Conservation (phyloP, 768 basidiomycete genomes). For the Termitomyces sp. region DNA sequence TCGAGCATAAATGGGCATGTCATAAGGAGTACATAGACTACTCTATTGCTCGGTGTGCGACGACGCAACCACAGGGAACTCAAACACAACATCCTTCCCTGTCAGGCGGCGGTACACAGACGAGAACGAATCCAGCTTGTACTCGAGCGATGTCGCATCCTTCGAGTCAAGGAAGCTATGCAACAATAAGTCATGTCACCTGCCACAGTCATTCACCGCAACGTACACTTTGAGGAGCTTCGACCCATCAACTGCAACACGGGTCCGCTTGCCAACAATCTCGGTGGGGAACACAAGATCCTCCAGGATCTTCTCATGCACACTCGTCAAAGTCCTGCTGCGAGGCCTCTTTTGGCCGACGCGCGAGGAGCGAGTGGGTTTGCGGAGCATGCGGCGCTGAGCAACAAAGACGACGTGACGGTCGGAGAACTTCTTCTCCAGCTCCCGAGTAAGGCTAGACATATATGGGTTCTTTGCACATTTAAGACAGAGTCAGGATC, state of each 20-base stretch:
- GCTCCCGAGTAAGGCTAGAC: slow-evolving; percentile 89
- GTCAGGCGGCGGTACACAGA: slow-evolving; percentile 94
- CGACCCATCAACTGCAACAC: slow-evolving; percentile 89
- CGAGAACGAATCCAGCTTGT: slow-evolving; percentile 99
- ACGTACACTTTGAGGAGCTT: slow-evolving; percentile 98
- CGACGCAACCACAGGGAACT: slow-evolving; percentile 79
- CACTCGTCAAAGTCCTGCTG: slow-evolving; percentile 92
- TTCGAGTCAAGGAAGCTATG: slow-evolving; percentile 94
- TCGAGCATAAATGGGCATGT: slow-evolving; percentile 21
- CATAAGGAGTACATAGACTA: slow-evolving; percentile 31
- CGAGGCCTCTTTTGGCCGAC: slow-evolving; percentile 96
- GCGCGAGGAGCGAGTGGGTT: slow-evolving; percentile 91
- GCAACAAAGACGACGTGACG: slow-evolving; percentile 98
- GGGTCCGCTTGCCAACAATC: slow-evolving; percentile 98
- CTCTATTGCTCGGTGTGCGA: slow-evolving; percentile 48
- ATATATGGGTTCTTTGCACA: slow-evolving; percentile 15
- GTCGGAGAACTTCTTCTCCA: slow-evolving; percentile 99
- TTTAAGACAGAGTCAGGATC: slow-evolving; percentile 7
- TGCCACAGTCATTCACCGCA: slow-evolving; percentile 11
- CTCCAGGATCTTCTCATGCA: slow-evolving; percentile 98
- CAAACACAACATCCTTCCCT: slow-evolving; percentile 95
- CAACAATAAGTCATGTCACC: slow-evolving; percentile 10
- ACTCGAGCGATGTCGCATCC: slow-evolving; percentile 96
- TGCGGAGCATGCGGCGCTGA: slow-evolving; percentile 97
- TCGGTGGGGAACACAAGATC: slow-evolving; percentile 99